Evolutionary conservation across 2,329 filamentous ascomycete genomes (phyloP).

Genomic region (Parafenestella ontariensis): DNA sequence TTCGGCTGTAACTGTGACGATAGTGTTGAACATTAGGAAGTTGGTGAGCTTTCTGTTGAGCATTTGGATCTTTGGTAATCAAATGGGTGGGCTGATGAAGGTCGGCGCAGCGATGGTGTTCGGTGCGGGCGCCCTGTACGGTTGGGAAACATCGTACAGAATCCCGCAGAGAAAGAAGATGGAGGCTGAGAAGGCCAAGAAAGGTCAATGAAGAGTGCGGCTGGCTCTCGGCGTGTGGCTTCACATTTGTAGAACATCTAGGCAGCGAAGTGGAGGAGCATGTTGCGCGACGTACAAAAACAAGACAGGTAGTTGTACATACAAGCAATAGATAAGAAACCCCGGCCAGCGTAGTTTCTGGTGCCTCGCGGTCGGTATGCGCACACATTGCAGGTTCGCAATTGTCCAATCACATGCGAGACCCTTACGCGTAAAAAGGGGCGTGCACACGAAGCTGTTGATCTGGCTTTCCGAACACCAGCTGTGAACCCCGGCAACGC

Average conservation of each 20-base stretch:
- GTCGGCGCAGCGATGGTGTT: constrained; percentile 87
- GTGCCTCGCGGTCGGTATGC: not conserved
- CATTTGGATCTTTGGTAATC: constrained; percentile 93
- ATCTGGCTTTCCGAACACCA: constrained; percentile 33
- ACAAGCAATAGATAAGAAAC: not conserved
- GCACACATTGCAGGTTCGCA: not conserved
- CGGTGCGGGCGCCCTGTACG: constrained; percentile 88
- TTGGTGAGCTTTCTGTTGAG: constrained; percentile 88
- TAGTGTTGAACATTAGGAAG: constrained; percentile 95
- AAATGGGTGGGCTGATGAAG: constrained; percentile 76
- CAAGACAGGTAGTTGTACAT: not conserved
- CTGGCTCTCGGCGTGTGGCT: not conserved
- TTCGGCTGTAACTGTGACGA: constrained; percentile 92
- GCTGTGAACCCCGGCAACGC: constrained; percentile 13
- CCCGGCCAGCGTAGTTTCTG: no score
- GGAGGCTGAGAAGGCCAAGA: constrained; percentile 31
- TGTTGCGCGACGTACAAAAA: not conserved
- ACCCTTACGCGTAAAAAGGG: constrained; percentile 15
- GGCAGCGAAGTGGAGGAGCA: not conserved
- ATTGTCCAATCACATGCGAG: constrained; percentile 1
- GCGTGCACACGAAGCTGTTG: constrained; percentile 27
- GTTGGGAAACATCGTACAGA: constrained; percentile 68
- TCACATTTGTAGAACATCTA: not conserved
- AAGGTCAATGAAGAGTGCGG: constrained; percentile 18
- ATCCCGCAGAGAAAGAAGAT: constrained; percentile 50